Conservation (phyloP, 169 alveolate genomes). For the Plasmodium gallinaceum region DNA sequence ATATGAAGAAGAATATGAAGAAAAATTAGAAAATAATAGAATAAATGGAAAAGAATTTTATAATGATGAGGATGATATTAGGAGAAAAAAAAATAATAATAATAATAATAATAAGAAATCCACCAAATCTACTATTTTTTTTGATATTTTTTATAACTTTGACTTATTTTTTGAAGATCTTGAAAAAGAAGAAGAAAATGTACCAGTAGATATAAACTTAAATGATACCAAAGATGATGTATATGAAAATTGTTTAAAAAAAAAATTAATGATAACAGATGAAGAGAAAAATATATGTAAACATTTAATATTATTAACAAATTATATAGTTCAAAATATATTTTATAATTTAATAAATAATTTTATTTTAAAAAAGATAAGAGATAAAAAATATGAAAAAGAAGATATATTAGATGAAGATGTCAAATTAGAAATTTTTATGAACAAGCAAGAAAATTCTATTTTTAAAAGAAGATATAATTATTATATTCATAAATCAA, state of each 20-base stretch:
- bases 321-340: slow-evolving; percentile 59
- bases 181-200: background rate
- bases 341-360: slow-evolving; percentile 69
- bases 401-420: slow-evolving; percentile 68
- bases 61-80: background rate
- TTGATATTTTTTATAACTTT: slow-evolving; percentile 62
- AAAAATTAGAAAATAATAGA: background rate
- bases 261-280: slow-evolving; percentile 53
- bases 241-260: slow-evolving; percentile 50
- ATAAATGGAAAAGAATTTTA: background rate
- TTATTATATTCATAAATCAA: slow-evolving; percentile 43
- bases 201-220: background rate
- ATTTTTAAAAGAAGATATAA: slow-evolving; percentile 71
- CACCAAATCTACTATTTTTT: background rate
- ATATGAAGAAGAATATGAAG: background rate
- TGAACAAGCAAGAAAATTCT: slow-evolving; percentile 61
- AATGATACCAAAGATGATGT: slow-evolving; percentile 14
- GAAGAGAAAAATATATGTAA: slow-evolving; percentile 66
- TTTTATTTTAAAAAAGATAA: slow-evolving; percentile 63
- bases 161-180: slow-evolving; percentile 55
- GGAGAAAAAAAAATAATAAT: background rate
- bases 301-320: slow-evolving; percentile 62
- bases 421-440: slow-evolving; percentile 39
- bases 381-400: slow-evolving; percentile 61
- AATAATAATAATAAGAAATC: background rate